Percentiles rank a stretch among this genome's conserved stretches.
Evolutionary conservation across 2,329 filamentous ascomycete species (phyloP).

Genomic region (Pestalotiopsis sp.): DNA sequence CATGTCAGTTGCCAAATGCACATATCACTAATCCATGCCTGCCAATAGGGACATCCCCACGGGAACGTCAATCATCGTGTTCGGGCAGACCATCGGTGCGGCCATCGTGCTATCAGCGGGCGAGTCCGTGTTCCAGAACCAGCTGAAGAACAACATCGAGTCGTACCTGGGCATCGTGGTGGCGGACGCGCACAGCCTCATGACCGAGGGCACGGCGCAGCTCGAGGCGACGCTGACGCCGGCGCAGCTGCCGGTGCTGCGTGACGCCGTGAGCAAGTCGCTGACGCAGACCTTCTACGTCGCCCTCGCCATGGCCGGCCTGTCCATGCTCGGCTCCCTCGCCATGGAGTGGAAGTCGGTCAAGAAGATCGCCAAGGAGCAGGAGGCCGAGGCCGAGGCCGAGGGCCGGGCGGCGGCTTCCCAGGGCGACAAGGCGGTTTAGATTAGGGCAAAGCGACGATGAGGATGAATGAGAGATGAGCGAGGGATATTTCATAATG

Average conservation of each 20-base stretch:
- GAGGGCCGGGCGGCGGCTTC: not conserved
- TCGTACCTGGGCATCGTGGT: slow-evolving; percentile 9
- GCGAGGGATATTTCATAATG: not conserved
- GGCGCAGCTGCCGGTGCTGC: slow-evolving; percentile 2
- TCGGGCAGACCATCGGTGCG: slow-evolving; percentile 5
- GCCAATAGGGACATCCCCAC: not conserved
- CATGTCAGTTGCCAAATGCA: not conserved
- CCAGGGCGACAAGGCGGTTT: not conserved
- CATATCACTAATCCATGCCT: not conserved
- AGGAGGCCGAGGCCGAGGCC: not conserved
- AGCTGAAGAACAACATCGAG: slow-evolving; percentile 10
- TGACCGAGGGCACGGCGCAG: not conserved
- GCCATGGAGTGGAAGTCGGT: slow-evolving; percentile 13
- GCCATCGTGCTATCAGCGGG: not conserved
- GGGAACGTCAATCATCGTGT: slow-evolving; percentile 1
- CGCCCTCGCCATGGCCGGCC: slow-evolving; percentile 6
- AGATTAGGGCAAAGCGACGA: too few relatives aligned
- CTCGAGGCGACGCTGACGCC: not conserved
- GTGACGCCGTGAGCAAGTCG: slow-evolving; percentile 5
- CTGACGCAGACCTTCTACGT: slow-evolving; percentile 13
- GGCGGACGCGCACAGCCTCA: slow-evolving; percentile 7
- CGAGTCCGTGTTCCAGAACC: slow-evolving; percentile 4
- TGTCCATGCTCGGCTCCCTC: slow-evolving; percentile 12
- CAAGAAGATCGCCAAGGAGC: not conserved
- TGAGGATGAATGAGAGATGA: not conserved